These are phyloP conservation scores for Rhynchospora breviuscula DNA, from an alignment of 176 grass and related monocot genomes.

Conservation along the genomic window DNA sequence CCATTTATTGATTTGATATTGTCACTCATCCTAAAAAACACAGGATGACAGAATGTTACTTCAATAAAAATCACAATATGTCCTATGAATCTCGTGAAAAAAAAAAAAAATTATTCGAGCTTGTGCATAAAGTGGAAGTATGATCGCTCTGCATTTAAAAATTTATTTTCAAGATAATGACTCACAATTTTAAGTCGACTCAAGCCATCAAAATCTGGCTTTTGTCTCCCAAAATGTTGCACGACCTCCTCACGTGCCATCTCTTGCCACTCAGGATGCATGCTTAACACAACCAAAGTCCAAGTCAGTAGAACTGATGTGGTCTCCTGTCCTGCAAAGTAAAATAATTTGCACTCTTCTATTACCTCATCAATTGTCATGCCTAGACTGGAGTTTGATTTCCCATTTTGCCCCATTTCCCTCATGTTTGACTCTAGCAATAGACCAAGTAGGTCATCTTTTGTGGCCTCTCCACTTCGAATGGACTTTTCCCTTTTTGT, in stretches of 20 bases:
- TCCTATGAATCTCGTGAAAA: neutral
- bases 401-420: slow-evolving; percentile 28
- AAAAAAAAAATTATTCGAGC: neutral
- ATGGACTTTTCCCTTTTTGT: slow-evolving; percentile 40
- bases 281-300: slow-evolving; percentile 57
- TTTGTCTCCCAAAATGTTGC: slow-evolving; percentile 40
- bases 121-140: neutral
- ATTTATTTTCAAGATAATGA: neutral
- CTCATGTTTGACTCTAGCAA: slow-evolving; percentile 57
- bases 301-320: slow-evolving; percentile 74
- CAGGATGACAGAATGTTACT: neutral
- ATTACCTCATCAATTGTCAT: slow-evolving; percentile 63
- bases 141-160: neutral
- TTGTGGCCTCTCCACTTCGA: slow-evolving; percentile 32
- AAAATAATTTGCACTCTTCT: slow-evolving; percentile 83
- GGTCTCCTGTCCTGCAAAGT: slow-evolving; percentile 74
- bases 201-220: slow-evolving; percentile 46
- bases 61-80: neutral
- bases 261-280: slow-evolving; percentile 73
- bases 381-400: slow-evolving; percentile 18
- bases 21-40: neutral
- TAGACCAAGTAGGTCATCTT: slow-evolving; percentile 55
- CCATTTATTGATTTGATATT: neutral
- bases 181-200: slow-evolving; percentile 57
- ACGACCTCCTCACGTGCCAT: slow-evolving; percentile 64